Evolutionary conservation across 2,329 filamentous ascomycete species (phyloP).

Genomic region (Kalaharituber pfeilii): DNA sequence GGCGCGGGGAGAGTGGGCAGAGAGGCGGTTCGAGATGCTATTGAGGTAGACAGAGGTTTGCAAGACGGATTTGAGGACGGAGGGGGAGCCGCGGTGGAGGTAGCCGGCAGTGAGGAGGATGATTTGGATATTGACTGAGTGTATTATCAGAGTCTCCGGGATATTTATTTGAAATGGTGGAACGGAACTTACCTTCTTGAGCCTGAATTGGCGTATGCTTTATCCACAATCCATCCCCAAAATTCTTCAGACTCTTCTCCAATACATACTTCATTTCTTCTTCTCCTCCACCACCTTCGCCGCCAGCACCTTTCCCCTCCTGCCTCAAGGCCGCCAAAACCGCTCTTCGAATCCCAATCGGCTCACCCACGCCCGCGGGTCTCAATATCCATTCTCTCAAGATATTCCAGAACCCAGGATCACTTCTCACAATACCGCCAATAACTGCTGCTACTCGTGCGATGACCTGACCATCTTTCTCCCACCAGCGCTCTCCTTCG

Average conservation of each 20-base stretch:
- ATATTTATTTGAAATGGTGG: neutral
- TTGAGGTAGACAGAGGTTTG: slow-evolving; percentile 58
- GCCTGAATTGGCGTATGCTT: slow-evolving; percentile 67
- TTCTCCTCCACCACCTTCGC: slow-evolving; percentile 9
- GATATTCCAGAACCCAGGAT: slow-evolving; percentile 35
- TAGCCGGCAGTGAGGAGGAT: slow-evolving; percentile 64
- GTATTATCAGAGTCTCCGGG: slow-evolving; percentile 30
- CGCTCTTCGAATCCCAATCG: slow-evolving; percentile 48
- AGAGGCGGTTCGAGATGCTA: slow-evolving; percentile 69
- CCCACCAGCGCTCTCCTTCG: slow-evolving; percentile 24
- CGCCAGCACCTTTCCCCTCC: slow-evolving; percentile 2
- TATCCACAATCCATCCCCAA: slow-evolving; percentile 76
- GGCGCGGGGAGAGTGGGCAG: slow-evolving; percentile 54
- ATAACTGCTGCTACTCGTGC: slow-evolving; percentile 44
- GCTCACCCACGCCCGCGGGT: slow-evolving; percentile 47
- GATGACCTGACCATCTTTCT: slow-evolving; percentile 27
- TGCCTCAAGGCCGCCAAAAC: slow-evolving; percentile 40
- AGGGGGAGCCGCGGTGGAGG: slow-evolving; percentile 46
- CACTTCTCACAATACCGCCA: slow-evolving; percentile 32
- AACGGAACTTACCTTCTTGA: too few species aligned
- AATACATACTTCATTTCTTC: slow-evolving; percentile 38
- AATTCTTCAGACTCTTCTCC: slow-evolving; percentile 52
- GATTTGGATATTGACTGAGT: slow-evolving; percentile 63
- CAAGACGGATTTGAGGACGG: slow-evolving; percentile 50
- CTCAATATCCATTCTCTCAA: slow-evolving; percentile 49